Evolutionary conservation across 345 rosid species (phyloP).

Genomic region (Lumnitzera racemosa): DNA sequence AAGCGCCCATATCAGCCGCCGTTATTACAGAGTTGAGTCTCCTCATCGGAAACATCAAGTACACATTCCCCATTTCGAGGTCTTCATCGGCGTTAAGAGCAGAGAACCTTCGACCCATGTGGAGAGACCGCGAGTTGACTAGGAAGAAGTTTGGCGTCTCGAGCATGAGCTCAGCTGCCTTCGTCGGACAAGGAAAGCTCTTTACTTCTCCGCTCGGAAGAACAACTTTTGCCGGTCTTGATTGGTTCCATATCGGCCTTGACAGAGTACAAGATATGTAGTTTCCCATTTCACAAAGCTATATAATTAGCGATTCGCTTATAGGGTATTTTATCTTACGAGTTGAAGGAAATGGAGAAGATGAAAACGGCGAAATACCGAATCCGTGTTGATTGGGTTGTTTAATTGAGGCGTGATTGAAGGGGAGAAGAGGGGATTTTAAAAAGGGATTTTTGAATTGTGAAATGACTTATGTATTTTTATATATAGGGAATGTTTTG

Average conservation of each 20-base stretch:
- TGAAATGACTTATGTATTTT: too few relatives aligned
- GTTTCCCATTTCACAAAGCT: conserved; percentile 48
- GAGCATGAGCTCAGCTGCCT: conserved; percentile 85
- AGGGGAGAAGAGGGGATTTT: conserved; percentile 3
- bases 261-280: conserved; percentile 51
- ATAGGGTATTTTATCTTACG: too few relatives aligned
- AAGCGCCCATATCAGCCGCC: conserved; percentile 53
- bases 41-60: conserved; percentile 71
- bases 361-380: not conserved
- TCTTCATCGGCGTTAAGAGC: conserved; percentile 81
- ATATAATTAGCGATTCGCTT: too few relatives aligned
- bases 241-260: conserved; percentile 24
- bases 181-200: conserved; percentile 40
- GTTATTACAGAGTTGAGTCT: conserved; percentile 49
- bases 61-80: conserved; percentile 49
- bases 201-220: conserved; percentile 64
- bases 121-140: conserved; percentile 55
- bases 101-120: conserved; percentile 49
- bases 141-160: conserved; percentile 79
- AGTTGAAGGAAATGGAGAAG: not conserved
- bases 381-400: not conserved
- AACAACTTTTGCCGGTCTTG: conserved; percentile 43
- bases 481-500: not conserved
- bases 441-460: too few relatives aligned
- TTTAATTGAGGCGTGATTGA: conserved; percentile 2